Base-by-base conservation (phyloP, 345 rosid genomes). In the Triadica sebifera region DNA sequence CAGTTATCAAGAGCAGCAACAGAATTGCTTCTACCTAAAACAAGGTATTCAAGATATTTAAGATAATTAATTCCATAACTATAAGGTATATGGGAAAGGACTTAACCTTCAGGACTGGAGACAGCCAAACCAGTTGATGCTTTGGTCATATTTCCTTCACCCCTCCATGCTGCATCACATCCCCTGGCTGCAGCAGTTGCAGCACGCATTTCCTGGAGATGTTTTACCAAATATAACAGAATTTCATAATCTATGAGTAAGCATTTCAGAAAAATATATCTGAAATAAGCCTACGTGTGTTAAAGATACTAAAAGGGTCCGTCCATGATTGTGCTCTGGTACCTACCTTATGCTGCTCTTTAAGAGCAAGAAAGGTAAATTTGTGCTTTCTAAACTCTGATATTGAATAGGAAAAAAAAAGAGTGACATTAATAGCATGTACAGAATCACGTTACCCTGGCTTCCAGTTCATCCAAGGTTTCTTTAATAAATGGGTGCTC, bases 401-500 rank as follows among this genome's bases (percentile, higher is more conserved):
- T 9, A 29, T 34, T 12, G 55, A 6, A 8, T 29, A 45, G 20
- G 20, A n/a, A 49, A 29, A 43, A 53, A 11, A 19, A 11, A 38
- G 12, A 15, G 12, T 5, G 13, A 67, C 15, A 68, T 8, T 38
- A 49, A 34, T 19, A 50, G 60, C 19, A 64, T 38, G 62, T 13
- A 72, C 46, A 64, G 56, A 57, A 74, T 63, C 49, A 50, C 70
- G 68, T 83, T 89, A 95, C 99, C 94, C 79, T 84, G 74, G 86
- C 85, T 77, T 90, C 94, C 72, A 81, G 34, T 72, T 94, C 95
- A 70, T 84, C 85, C 15, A 74, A 77, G 69, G 86, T 81, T 76
- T 94, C 98, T 83, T 85, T 89, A 68, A 95, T 92, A 80, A 95
- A 95, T 58, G 99, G 97, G 73, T 95, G 99, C 65, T 92, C 94